These are phyloP conservation scores for Lecanicillium sp. DNA, from an alignment of 2,329 filamentous ascomycete genomes.

Conservation along the genomic window DNA sequence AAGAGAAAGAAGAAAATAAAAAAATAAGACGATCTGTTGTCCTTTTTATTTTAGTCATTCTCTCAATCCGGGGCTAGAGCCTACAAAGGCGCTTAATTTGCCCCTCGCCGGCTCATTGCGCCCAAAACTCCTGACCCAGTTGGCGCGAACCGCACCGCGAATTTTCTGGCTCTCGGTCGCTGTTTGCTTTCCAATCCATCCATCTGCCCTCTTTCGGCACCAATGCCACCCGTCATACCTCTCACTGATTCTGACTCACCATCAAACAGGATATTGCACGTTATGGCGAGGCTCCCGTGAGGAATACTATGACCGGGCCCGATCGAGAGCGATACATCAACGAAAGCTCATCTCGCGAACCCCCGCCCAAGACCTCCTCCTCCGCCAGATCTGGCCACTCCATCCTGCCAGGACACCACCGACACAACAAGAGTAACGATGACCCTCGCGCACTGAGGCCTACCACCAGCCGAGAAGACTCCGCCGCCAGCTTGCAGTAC, in stretches of 20 bases:
- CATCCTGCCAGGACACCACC: conserved; percentile 46
- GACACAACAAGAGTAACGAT: conserved; percentile 66
- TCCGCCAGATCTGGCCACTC: conserved; percentile 54
- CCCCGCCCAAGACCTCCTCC: conserved; percentile 56
- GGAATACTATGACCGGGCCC: conserved; percentile 60
- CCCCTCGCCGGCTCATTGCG: conserved; percentile 11
- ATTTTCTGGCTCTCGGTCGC: not conserved
- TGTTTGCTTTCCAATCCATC: not conserved
- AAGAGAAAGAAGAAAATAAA: not conserved
- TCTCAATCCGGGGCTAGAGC: not conserved
- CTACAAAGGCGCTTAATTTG: conserved; percentile 5
- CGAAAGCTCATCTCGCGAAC: conserved; percentile 40
- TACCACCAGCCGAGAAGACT: conserved; percentile 70
- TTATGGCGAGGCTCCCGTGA: conserved; percentile 72
- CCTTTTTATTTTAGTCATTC: conserved; percentile 20
- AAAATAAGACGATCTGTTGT: not conserved
- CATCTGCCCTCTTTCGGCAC: not conserved
- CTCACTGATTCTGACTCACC: conserved; percentile 19
- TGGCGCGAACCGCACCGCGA: conserved; percentile 9
- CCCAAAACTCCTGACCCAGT: conserved; percentile 2
- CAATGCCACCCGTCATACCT: conserved; percentile 10
- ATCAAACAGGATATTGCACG: conserved; percentile 60
- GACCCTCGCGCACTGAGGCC: conserved; percentile 62
- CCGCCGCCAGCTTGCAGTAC: conserved; percentile 42
- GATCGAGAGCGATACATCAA: conserved; percentile 62